These are phyloP conservation scores for Bauhinia variegata DNA, from an alignment of 306 rosid genomes.

Conservation along the genomic window DNA sequence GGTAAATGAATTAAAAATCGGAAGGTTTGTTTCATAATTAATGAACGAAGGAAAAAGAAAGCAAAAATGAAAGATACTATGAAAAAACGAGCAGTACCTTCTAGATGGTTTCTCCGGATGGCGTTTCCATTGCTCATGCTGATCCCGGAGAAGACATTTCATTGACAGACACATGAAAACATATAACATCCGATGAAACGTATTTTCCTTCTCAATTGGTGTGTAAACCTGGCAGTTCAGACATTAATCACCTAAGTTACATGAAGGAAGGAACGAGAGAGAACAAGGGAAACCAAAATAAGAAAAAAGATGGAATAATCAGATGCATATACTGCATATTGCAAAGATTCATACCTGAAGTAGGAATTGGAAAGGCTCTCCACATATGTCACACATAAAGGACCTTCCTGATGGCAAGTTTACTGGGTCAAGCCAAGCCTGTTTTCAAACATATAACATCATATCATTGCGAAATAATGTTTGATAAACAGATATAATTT, in stretches of 20 bases:
- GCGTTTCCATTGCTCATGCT: constrained; percentile 82
- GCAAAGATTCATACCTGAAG: constrained; percentile 64
- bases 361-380: constrained; percentile 69
- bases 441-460: constrained; percentile 19
- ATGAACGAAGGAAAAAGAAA: neutral
- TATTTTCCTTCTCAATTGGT: constrained; percentile 58
- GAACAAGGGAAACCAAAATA: too few relatives aligned
- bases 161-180: constrained; percentile 87
- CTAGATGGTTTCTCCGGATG: constrained; percentile 57
- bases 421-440: constrained; percentile 96
- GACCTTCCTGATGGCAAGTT: constrained; percentile 71
- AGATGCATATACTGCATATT: neutral
- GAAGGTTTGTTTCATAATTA: neutral
- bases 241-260: constrained; percentile 22
- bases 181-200: constrained; percentile 80
- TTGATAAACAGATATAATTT: neutral
- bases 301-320: neutral
- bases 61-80: neutral
- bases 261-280: too few relatives aligned
- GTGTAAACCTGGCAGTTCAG: constrained; percentile 67
- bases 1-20: constrained; percentile 1
- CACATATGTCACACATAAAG: constrained; percentile 69
- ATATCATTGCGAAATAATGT: neutral
- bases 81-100: constrained; percentile 50
- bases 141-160: constrained; percentile 81